Base-by-base conservation (phyloP, 2,329 filamentous ascomycete genomes). In the Apiospora marii region DNA sequence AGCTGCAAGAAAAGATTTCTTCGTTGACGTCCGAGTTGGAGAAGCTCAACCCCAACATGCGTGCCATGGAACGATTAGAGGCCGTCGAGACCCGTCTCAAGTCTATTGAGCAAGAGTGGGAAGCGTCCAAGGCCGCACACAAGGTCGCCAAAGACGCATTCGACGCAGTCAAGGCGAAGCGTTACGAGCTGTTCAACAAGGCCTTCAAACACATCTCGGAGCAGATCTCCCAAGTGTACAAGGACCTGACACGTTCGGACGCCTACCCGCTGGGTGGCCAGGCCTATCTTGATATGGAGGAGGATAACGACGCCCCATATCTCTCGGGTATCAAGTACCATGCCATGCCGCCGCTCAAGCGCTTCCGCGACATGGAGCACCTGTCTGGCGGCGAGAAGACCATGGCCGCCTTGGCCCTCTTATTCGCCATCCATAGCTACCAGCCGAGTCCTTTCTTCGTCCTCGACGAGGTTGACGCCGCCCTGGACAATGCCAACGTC, bases 361-460 rank as follows among this genome's bases (percentile, higher is more conserved):
- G 96, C 67, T 99, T 99, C 89, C 91, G 96, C 78, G 97, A 99
- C 82, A 99, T 99, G 96, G 96, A 99, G 83, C 96, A 98, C 81
- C 87, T 99, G 13, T 98, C 94, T 1, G 96, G 96, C 78, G 96
- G 96, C 72, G 96, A 99, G 84, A 99, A 99, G 87, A 99, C 96
- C 0, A 99, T 99, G 92, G 96, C 96, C 1, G 96, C 96, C 19
- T 87, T 99, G 51, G 96, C 96, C n/a, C 88, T 99, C 53, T 89
- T 99, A 5, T 99, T 99, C 81, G 96, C 96, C 30, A 95, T 99
- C 72, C 96, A 99, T 85, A 95, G 93, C 73, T 99, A 96, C 85
- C 95, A 98, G 81, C 96, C 96, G 0, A 94, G 91, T 73, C 96
- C 97, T 0, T 99, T 99, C 86, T 99, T 99, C 82, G 96, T 99